These are phyloP conservation scores for Alternaria triticina DNA, from an alignment of 2,329 filamentous ascomycete species.

Conservation along the genomic window DNA sequence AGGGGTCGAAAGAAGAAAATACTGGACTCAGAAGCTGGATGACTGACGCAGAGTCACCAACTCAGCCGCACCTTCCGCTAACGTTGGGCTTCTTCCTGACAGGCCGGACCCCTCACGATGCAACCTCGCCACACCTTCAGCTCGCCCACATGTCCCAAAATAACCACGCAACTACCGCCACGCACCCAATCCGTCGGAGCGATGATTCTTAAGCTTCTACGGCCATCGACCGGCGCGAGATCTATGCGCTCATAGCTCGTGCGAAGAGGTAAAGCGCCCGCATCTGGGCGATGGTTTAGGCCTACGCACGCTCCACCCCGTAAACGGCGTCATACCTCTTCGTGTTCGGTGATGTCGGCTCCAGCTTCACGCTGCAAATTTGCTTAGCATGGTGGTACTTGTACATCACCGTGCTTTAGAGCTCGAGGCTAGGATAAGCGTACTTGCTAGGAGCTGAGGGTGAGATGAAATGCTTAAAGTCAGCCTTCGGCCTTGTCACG, in stretches of 20 bases:
- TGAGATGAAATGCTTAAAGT: constrained; percentile 5
- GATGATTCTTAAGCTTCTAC: background rate
- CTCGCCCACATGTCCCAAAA: background rate
- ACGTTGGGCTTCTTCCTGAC: background rate
- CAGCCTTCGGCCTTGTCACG: background rate
- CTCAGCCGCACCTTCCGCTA: constrained; percentile 1
- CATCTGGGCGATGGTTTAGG: background rate
- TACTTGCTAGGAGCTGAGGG: background rate
- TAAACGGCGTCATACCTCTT: constrained; percentile 10
- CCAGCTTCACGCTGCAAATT: constrained; percentile 2
- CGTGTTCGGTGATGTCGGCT: constrained; percentile 6
- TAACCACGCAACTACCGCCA: background rate
- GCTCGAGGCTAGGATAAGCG: background rate
- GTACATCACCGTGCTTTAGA: constrained; percentile 5
- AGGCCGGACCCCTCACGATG: background rate
- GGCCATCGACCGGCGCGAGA: background rate
- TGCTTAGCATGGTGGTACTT: background rate
- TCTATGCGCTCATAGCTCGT: background rate
- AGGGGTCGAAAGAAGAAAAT: background rate
- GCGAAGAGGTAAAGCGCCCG: constrained; percentile 5
- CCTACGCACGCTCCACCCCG: constrained; percentile 5
- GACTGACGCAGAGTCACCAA: background rate
- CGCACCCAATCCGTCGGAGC: background rate
- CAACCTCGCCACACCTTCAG: background rate
- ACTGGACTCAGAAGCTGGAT: background rate